Evolutionary conservation across 2,329 filamentous ascomycete species (phyloP).

Genomic region (Drechslerella coelobrocha): DNA sequence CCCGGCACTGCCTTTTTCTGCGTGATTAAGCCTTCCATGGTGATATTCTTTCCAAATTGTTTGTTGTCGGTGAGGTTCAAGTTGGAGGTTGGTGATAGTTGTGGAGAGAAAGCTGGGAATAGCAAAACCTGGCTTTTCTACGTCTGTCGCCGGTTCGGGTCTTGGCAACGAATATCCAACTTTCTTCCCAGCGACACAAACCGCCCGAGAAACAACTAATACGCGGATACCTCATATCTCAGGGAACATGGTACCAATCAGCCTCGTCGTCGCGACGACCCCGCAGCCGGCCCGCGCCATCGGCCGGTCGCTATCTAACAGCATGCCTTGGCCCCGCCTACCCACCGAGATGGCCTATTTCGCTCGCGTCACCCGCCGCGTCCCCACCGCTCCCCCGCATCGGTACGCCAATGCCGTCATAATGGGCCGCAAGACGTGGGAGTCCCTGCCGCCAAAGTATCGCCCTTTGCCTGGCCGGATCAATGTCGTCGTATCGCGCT

Average conservation of each 20-base stretch:
- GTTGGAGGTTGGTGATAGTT: neutral
- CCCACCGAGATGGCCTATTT: slow-evolving; percentile 96
- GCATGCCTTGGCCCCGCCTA: slow-evolving; percentile 86
- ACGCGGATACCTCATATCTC: slow-evolving; percentile 53
- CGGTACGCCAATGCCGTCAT: slow-evolving; percentile 75
- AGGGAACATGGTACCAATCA: too few relatives aligned
- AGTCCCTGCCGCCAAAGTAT: slow-evolving; percentile 79
- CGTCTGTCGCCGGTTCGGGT: slow-evolving; percentile 4
- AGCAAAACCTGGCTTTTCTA: neutral
- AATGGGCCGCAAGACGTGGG: slow-evolving; percentile 98
- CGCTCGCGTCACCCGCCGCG: slow-evolving; percentile 80
- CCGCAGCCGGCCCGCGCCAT: slow-evolving; percentile 78
- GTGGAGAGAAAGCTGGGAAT: neutral
- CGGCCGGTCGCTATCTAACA: slow-evolving; percentile 69
- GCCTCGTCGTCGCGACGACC: slow-evolving; percentile 94
- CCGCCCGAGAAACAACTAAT: slow-evolving; percentile 18
- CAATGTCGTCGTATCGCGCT: slow-evolving; percentile 79
- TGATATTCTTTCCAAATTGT: neutral
- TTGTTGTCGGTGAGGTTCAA: neutral
- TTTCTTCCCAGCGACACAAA: neutral
- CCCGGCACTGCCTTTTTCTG: slow-evolving; percentile 37
- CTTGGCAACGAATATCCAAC: slow-evolving; percentile 1
- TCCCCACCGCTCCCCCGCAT: slow-evolving; percentile 55
- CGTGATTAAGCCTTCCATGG: slow-evolving; percentile 23
- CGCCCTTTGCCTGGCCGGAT: slow-evolving; percentile 79